Evolutionary conservation across 768 basidiomycete genomes (phyloP).

Genomic region (Agrocybe praecox): DNA sequence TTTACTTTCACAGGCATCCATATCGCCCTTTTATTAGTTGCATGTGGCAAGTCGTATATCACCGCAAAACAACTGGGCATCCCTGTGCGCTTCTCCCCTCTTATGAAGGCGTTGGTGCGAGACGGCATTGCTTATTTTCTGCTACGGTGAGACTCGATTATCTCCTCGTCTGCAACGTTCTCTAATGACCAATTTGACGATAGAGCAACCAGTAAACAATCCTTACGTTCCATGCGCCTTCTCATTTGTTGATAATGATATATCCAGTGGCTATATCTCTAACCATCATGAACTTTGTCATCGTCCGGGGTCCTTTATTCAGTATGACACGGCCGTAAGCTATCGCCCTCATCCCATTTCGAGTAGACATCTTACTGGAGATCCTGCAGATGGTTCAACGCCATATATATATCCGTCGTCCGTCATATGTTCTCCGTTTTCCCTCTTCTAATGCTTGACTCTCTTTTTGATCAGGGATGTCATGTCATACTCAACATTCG

Average conservation of each 20-base stretch:
- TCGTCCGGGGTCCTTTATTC: background rate
- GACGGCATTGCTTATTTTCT: background rate
- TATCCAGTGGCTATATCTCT: background rate
- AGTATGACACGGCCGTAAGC: background rate
- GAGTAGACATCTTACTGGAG: background rate
- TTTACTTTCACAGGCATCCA: background rate
- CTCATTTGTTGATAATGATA: background rate
- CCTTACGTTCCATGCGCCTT: background rate
- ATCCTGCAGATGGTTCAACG: background rate
- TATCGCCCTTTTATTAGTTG: background rate
- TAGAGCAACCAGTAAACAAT: background rate
- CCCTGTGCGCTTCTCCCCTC: background rate
- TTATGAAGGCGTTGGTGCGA: slow-evolving; percentile 4
- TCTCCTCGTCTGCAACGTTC: background rate
- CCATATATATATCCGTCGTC: background rate
- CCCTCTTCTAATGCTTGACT: background rate
- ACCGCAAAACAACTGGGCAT: background rate
- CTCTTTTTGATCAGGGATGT: background rate
- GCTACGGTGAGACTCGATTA: background rate
- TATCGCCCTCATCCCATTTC: background rate
- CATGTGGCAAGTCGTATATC: background rate
- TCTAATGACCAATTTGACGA: background rate
- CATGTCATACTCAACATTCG: slow-evolving; percentile 1
- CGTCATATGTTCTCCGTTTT: background rate
- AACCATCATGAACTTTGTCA: background rate